A percentile compares a stretch with the other conserved stretches of the same genome.
These are phyloP conservation scores for Polygonum aviculare DNA, from an alignment of 148 eudicot species.

Conservation along the genomic window DNA sequence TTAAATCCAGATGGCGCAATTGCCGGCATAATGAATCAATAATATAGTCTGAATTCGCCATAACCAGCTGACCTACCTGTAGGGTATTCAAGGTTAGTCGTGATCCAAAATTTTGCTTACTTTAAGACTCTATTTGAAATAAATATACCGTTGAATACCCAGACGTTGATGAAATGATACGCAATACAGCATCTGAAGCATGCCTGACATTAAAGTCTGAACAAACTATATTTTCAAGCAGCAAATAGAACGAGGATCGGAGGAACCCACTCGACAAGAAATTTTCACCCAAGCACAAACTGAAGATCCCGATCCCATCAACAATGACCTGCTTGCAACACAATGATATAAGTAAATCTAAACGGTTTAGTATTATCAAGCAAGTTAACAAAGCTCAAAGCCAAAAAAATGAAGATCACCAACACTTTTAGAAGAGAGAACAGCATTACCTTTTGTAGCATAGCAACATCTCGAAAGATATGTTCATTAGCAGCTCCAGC, in stretches of 20 bases:
- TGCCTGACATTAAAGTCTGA: slow-evolving; percentile 64
- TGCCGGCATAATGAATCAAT: slow-evolving; percentile 87
- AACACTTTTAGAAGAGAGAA: slow-evolving; percentile 14
- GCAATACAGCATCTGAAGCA: slow-evolving; percentile 75
- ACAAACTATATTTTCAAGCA: slow-evolving; percentile 83
- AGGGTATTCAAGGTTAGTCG: slow-evolving; percentile 7
- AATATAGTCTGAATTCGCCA: slow-evolving; percentile 83
- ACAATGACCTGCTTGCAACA: slow-evolving; percentile 59
- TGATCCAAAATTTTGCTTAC: background rate
- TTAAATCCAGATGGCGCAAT: slow-evolving; percentile 81
- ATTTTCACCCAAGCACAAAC: slow-evolving; percentile 52
- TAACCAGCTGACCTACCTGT: slow-evolving; percentile 89
- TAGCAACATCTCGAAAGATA: slow-evolving; percentile 67
- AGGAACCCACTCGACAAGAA: slow-evolving; percentile 84
- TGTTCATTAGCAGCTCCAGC: slow-evolving; percentile 40
- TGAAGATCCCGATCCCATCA: slow-evolving; percentile 85
- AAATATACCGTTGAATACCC: slow-evolving; percentile 67
- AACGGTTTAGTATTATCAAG: background rate
- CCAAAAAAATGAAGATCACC: background rate
- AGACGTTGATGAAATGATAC: slow-evolving; percentile 51
- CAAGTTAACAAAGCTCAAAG: background rate
- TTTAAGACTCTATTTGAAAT: slow-evolving; percentile 4
- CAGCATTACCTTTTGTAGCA: slow-evolving; percentile 59
- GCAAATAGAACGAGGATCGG: slow-evolving; percentile 63
- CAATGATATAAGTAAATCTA: slow-evolving; percentile 16